A percentile compares a stretch with the other conserved stretches of the same genome.
These are phyloP conservation scores for Solanum pennellii DNA, from an alignment of 257 asterid species.

Conservation along the genomic window DNA sequence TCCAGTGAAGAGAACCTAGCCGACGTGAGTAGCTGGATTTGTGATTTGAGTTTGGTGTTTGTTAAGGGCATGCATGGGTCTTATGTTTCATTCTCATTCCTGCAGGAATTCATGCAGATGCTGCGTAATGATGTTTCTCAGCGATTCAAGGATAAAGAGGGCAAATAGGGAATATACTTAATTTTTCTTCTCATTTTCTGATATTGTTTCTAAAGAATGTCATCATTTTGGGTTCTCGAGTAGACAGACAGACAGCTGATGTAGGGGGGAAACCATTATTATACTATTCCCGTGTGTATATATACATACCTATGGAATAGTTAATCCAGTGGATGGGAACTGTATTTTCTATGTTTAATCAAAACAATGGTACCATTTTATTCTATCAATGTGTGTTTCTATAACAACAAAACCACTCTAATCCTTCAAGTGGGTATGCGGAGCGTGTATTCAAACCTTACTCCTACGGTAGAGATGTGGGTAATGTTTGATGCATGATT, in stretches of 20 bases:
- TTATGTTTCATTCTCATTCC: background rate
- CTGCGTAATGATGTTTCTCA: conserved; percentile 29
- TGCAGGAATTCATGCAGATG: conserved; percentile 60
- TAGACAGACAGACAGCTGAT: background rate
- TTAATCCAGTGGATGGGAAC: background rate
- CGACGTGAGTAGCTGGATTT: conserved; percentile 16
- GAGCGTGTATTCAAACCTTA: background rate
- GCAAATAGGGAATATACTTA: background rate
- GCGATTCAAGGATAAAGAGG: conserved; percentile 23
- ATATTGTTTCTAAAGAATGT: background rate
- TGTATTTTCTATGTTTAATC: background rate
- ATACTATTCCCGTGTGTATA: background rate
- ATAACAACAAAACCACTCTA: background rate
- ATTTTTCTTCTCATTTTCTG: background rate
- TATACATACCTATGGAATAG: background rate
- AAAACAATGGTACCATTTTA: background rate
- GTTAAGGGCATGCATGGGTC: background rate
- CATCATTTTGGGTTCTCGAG: background rate
- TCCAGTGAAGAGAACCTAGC: conserved; percentile 34
- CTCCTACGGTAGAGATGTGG: background rate
- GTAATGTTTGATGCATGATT: background rate
- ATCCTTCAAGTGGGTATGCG: background rate
- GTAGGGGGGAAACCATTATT: background rate
- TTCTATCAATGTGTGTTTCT: background rate
- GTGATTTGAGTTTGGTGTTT: background rate